These are phyloP conservation scores for Adansonia digitata DNA, from an alignment of 345 rosid genomes.

Conservation along the genomic window DNA sequence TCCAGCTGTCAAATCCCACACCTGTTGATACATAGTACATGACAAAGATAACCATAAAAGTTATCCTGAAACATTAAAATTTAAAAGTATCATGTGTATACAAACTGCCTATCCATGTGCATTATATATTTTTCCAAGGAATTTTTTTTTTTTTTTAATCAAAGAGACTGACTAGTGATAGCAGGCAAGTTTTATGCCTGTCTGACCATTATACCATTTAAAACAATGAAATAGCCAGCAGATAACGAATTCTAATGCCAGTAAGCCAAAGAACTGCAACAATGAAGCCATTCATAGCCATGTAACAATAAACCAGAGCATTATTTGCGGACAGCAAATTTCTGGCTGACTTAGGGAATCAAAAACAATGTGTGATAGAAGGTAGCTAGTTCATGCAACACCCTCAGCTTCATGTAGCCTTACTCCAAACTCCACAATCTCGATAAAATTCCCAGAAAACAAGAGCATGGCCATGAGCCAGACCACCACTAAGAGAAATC, in stretches of 20 bases:
- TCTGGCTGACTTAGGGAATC: not conserved
- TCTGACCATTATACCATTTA: not conserved
- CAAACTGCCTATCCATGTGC: not conserved
- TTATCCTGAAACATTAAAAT: not conserved
- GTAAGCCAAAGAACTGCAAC: not conserved
- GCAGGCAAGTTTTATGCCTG: not conserved
- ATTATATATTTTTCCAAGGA: not conserved
- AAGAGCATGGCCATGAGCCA: not conserved
- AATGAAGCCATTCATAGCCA: not conserved
- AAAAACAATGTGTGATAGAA: not conserved
- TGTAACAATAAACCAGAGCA: not conserved
- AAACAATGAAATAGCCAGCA: not conserved
- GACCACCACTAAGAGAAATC: not conserved
- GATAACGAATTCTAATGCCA: not conserved
- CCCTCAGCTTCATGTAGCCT: not conserved
- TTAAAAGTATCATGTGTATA: not conserved
- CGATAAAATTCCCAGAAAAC: not conserved
- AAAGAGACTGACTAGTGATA: not conserved
- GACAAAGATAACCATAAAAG: not conserved
- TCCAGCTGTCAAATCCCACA: constrained; percentile 99
- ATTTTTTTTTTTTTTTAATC: not conserved
- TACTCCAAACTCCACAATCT: not conserved
- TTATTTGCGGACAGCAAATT: not conserved
- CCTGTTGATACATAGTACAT: constrained; percentile 36
- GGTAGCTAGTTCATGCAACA: not conserved